These are phyloP conservation scores for Yamadazyma philogaea DNA, from an alignment of 805 yeast species.

Conservation along the genomic window DNA sequence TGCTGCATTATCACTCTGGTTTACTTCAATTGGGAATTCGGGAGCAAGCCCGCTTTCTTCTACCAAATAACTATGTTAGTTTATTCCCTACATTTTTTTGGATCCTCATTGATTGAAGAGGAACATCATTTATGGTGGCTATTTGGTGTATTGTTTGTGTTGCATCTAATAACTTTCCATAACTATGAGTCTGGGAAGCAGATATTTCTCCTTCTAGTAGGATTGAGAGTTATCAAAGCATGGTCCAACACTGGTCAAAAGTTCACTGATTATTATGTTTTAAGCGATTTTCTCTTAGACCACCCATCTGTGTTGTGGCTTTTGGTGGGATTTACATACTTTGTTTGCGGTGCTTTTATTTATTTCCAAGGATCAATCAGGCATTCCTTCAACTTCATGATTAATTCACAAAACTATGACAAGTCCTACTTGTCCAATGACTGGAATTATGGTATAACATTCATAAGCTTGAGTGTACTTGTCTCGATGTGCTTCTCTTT, in stretches of 20 bases:
- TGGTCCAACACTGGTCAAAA: slow-evolving; percentile 95
- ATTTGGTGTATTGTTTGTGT: slow-evolving; percentile 20
- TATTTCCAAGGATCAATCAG: slow-evolving; percentile 25
- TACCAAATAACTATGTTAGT: slow-evolving; percentile 21
- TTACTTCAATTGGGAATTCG: slow-evolving; percentile 16
- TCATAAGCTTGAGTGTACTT: slow-evolving; percentile 46
- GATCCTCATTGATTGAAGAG: slow-evolving; percentile 78
- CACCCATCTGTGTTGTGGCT: slow-evolving; percentile 44
- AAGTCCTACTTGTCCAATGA: slow-evolving; percentile 21
- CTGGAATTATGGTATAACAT: slow-evolving; percentile 23
- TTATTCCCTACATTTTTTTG: slow-evolving; percentile 74
- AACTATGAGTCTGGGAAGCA: slow-evolving; percentile 1
- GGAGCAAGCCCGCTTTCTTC: not conserved
- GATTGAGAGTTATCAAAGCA: slow-evolving; percentile 62
- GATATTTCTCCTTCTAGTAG: slow-evolving; percentile 20
- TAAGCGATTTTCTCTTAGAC: slow-evolving; percentile 42
- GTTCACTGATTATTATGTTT: slow-evolving; percentile 37
- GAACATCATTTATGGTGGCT: slow-evolving; percentile 97
- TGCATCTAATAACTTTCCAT: slow-evolving; percentile 6
- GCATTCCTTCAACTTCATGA: slow-evolving; percentile 13
- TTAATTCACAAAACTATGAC: slow-evolving; percentile 18
- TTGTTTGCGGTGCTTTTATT: slow-evolving; percentile 17
- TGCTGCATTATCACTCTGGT: slow-evolving; percentile 28
- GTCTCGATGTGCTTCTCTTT: slow-evolving; percentile 47
- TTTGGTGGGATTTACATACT: slow-evolving; percentile 42